Evolutionary conservation across 2,329 filamentous ascomycete species (phyloP).

Genomic region (Didymella arachidicola): DNA sequence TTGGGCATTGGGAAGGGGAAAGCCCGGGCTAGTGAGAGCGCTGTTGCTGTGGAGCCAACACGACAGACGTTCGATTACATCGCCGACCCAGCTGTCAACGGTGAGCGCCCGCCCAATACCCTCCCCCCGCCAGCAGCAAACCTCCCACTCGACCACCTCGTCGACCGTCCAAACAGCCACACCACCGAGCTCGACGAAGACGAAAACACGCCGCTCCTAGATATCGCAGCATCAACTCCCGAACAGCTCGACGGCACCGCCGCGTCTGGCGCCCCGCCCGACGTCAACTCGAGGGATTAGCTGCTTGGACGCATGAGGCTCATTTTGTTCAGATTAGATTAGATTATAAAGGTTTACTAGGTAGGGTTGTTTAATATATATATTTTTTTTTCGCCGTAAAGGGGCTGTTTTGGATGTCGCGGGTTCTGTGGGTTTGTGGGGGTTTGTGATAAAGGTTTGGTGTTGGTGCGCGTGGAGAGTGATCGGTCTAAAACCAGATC

Average conservation of each 20-base stretch:
- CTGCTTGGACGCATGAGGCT: no score
- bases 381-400: no score
- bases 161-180: conserved; percentile 2
- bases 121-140: background rate
- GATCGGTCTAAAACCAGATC: no score
- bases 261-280: background rate
- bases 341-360: no score
- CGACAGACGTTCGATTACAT: background rate
- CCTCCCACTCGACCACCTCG: background rate
- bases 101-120: background rate
- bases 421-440: no score
- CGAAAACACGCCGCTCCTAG: conserved; percentile 10
- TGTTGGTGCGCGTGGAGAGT: no score
- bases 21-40: background rate
- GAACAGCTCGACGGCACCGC: conserved; percentile 13
- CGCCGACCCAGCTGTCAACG: background rate
- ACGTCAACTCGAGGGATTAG: background rate
- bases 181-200: background rate
- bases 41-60: background rate
- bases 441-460: no score
- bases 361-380: no score
- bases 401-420: no score
- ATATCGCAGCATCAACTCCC: conserved; percentile 7
- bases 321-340: no score
- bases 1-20: conserved; percentile 23